Evolutionary conservation across 2,329 filamentous ascomycete genomes (phyloP), one percentile per base, ranked within the genome.

Genomic region (Sordariomycetes sp.): DNA sequence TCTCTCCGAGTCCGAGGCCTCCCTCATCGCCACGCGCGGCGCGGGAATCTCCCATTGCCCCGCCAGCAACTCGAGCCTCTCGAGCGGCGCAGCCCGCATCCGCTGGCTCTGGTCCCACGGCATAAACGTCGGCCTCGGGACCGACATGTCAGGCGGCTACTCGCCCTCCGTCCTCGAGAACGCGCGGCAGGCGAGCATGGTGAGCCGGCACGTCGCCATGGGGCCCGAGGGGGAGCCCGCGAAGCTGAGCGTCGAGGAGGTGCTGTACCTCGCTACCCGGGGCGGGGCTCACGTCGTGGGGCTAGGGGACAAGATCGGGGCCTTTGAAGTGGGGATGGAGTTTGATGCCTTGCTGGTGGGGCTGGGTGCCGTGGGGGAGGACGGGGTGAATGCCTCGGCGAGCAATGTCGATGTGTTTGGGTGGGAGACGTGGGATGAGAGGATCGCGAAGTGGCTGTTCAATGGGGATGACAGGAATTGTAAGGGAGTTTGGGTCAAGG

Each of bases 401-500:
- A 84, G 86, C 0, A 83, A 85, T 53, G 89, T 96, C 0, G 90
- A 96, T 69, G 69, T 96, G 0, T 99, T 96, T 74, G 91, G 90
- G 1, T 90, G 86, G 81, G 92, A 97, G 77, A 81, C 67, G n/a
- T 95, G 88, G 89, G 82, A 86, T 45, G 89, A 97, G 65, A 82
- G 76, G 65, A 73, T 97, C 12, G 88, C 89, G 56, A 99, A 99
- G 76, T 99, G 94, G 94, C 76, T 97, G 60, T 99, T 88, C 72
- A 87, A 82, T 62, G 94, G 94, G 0, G 91, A 97, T 74, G 94
- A 97, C 71, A 77, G 92, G 63, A 97, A 97, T 69, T 92, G 90
- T 2, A 79, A 78, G 64, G 84, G 79, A 63, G 94, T 99, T 5
- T 99, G 92, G 92, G 90, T 97, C 1, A 84, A 79, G 67, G 94